phyloP scores from a whole-genome alignment of 768 basidiomycete genomes.

The Xerocomus brunneocitrinus region DNA sequence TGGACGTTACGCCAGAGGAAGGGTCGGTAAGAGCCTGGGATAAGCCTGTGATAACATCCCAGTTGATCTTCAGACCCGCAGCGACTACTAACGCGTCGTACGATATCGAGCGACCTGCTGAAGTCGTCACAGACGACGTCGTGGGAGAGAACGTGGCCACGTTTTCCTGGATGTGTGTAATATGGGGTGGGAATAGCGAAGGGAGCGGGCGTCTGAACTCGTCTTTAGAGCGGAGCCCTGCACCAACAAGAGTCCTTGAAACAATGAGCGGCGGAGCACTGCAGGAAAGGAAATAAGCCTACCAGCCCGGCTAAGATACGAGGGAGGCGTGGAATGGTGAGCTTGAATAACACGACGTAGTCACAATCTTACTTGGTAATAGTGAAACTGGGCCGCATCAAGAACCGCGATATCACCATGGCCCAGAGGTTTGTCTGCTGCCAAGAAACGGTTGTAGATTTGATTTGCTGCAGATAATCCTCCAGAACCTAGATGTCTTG shows the following conservation, averaged over 20 bases:
- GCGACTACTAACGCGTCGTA: conserved; percentile 91
- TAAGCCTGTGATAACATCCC: conserved; percentile 69
- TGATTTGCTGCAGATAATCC: conserved; percentile 85
- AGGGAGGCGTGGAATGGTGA: not conserved
- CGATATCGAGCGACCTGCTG: conserved; percentile 59
- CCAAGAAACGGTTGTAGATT: conserved; percentile 74
- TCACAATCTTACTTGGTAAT: conserved; percentile 37
- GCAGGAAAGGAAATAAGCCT: conserved; percentile 14
- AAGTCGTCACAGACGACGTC: conserved; percentile 67
- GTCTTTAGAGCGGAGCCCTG: conserved; percentile 73
- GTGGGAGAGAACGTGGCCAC: conserved; percentile 73
- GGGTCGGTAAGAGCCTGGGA: conserved; percentile 72
- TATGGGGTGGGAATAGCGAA: conserved; percentile 69
- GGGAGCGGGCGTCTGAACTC: conserved; percentile 62
- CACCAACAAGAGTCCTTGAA: conserved; percentile 82
- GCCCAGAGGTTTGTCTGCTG: conserved; percentile 61
- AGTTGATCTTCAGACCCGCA: conserved; percentile 85
- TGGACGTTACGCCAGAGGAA: conserved; percentile 79
- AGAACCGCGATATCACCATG: conserved; percentile 81
- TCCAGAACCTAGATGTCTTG: not conserved
- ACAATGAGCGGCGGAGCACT: conserved; percentile 2
- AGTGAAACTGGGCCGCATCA: conserved; percentile 76
- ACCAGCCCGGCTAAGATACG: conserved; percentile 80
- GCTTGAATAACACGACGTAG: not conserved
- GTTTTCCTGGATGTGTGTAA: conserved; percentile 66